Evolutionary conservation across 2,329 filamentous ascomycete species (phyloP), one percentile per base, ranked within the genome.

Genomic region (Cucurbitaria berberidis): DNA sequence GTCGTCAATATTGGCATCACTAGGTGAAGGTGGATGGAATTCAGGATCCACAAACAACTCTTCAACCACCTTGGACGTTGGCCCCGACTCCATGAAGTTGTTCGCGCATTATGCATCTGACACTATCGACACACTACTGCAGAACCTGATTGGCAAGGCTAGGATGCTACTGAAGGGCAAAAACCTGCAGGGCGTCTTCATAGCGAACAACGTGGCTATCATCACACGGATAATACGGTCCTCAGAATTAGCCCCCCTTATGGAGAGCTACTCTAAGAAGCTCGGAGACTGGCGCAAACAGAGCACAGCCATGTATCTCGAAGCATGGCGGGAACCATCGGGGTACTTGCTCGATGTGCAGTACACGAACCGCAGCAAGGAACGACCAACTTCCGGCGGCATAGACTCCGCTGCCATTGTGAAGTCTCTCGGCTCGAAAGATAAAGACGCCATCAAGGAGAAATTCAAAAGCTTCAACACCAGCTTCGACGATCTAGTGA

Each of bases 381-480:
- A 86, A 45, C 86, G 92, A 16, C 91, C 92, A 13, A 51, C 78
- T 64, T 86, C 86, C 22, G 85, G 84, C n/a, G 73, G 74, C 9
- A 62, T 87, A 41, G 93, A 97, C 74, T 95, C 90, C 2, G 86
- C 87, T 15, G 89, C 89, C 0, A 89, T 97, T 52, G 82, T 98
- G 54, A 96, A 96, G 75, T 85, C 85, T 1, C 80, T 98, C 3
- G 87, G 85, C 40, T 91, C 88, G 67, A 97, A 96, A 74, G 95
- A 99, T 71, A 96, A 93, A 75, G 95, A 99, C 72, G 88, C 87
- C 52, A 96, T 98, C 77, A 99, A 99, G 77, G 87, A 91, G 75
- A 98, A 98, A 76, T 99, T 97, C 76, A 87, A 89, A 66, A 86
- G 86, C 36, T 99, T 99, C 81, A 99, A 99, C 73, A 80, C 84